These are phyloP conservation scores for Orbilia blumenaviensis DNA, from an alignment of 2,329 filamentous ascomycete species.

Conservation along the genomic window DNA sequence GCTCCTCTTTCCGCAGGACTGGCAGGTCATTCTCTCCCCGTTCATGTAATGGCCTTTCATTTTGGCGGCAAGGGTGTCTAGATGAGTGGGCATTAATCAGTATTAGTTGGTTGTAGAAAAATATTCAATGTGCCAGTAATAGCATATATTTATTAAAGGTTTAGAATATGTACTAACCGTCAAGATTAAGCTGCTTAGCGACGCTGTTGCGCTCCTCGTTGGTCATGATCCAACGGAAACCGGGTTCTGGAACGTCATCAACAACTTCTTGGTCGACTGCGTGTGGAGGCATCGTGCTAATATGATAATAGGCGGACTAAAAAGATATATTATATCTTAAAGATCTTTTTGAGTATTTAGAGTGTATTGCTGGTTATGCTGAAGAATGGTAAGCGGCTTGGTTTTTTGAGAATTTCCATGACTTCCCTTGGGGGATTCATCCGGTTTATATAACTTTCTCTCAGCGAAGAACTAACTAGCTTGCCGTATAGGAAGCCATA, in stretches of 20 bases:
- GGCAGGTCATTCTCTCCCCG: background rate
- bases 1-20: slow-evolving; percentile 12
- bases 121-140: no score
- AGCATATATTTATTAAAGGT: background rate
- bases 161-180: background rate
- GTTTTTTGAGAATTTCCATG: no score
- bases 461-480: no score
- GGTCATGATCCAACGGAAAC: slow-evolving; percentile 25
- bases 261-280: background rate
- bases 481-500: no score
- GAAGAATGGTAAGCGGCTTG: no score
- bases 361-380: no score
- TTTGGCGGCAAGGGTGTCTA: background rate
- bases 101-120: no score
- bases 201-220: background rate
- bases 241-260: background rate
- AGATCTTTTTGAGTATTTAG: no score
- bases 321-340: no score
- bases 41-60: slow-evolving; percentile 10
- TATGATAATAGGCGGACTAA: background rate
- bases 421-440: no score
- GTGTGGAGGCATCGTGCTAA: background rate
- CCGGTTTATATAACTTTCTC: background rate
- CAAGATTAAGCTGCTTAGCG: background rate
- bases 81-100: background rate